Base-by-base conservation (phyloP, 2,329 filamentous ascomycete genomes). In the Orbilia oligospora region DNA sequence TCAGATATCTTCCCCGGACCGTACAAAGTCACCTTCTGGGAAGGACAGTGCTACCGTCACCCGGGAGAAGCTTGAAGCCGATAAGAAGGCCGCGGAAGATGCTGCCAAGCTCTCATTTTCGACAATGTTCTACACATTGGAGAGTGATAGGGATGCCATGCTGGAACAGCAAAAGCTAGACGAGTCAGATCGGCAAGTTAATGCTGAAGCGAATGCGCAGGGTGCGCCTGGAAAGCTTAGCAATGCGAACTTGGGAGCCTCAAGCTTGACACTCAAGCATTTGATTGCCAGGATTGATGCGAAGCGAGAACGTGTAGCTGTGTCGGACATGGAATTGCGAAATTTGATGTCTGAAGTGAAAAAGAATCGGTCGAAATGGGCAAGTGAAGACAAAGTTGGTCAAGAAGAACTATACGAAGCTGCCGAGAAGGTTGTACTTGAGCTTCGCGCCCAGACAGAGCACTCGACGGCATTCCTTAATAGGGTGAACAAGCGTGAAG, bases 281-380 rank as follows among this genome's bases (percentile, higher is more conserved):
- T 90, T 99, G 79, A 98, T 99, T 83, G 93, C 94, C 49, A 90
- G 94, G 71, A 97, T 99, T 83, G 96, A 99, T 84, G 90, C 93
- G 85, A 96, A 97, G 86, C 91, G 96, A 83, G 91, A 93, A 81
- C 90, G 93, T 86, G 95, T 99, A 66, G 90, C 91, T 83, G 95
- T 96, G 18, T 97, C 94, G 0, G 96, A 99, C 86, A 92, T 94
- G 24, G 95, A 99, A 83, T 87, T 99, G 76, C 90, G 96, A 76
- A 93, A 92, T 63, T 86, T 99, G 75, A 97, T 99, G 89, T 97
- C 96, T 82, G 96, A 99, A 85, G 96, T 99, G 18, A 90, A 96
- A 80, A 99, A 98, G 85, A 98, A 98, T 82, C 89, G 96, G 82
- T 98, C 95, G 85, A 99, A 99, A 86, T 99, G 96, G 96, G 95